Evolutionary conservation across 352 stramenopile species (phyloP), one percentile per base, ranked within the genome.

Genomic region (Phytopythium oedochilum): DNA sequence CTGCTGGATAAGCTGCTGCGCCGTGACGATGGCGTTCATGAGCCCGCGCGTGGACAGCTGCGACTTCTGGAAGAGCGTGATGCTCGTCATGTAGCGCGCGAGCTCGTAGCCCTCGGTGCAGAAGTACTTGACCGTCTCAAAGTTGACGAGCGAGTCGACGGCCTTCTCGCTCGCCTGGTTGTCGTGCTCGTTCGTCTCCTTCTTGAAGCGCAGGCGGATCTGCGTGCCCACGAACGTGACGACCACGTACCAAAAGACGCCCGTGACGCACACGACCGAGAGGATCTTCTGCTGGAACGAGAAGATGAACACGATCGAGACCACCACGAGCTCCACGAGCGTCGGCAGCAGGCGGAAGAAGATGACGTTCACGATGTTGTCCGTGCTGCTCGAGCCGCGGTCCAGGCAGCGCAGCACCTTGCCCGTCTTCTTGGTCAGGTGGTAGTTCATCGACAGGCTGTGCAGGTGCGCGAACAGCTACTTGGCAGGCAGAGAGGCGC

Each of bases 61-160:
- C 38, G 89, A 90, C 32, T 68, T 73, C 71, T 99, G 97, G 71
- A 94, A 99, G 3, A 83, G 69, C 35, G 59, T 73, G 39, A 98
- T 94, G 53, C 59, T 86, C 31, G 56, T 55, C 75, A 89, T 86
- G 62, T 92, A 89, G 22, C 75, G 68, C 32, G 77, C 53, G 10
- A 87, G 74, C 59, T 98, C 95, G 57, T 97, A 98, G 28, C 91
- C 73, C 68, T 98, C 96, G 2, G 86, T 94, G 34, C 90, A 97
- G 57, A 98, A 98, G 59, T 97, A 97, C 66, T 99, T 98, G 57
- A 99, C 94, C 0, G 92, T 98, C 69, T 99, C 96, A 61, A 98
- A 98, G 59, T 99, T 98, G 17, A 97, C 84, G n/a, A 98, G 73
- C n/a, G 80, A 97, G 65, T 99, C 97, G 2, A 96, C 97, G 2